Evolutionary conservation across 805 yeast species (phyloP).

Genomic region (Yamadazyma scolyti): DNA sequence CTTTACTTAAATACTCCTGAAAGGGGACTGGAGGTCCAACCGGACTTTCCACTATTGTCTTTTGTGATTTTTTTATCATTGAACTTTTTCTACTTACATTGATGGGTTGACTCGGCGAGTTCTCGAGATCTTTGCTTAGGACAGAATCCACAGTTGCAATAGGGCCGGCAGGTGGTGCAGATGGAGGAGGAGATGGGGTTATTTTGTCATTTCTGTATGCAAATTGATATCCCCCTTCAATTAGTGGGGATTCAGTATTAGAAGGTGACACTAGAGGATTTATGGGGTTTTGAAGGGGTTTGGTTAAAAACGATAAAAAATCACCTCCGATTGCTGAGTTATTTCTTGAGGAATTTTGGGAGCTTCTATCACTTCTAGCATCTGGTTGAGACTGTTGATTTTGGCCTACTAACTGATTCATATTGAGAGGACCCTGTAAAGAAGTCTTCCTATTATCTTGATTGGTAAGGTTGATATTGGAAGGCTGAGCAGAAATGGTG

Average conservation of each 20-base stretch:
- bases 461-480: slow-evolving; percentile 22
- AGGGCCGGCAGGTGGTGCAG: slow-evolving; percentile 4
- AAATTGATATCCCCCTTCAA: not conserved
- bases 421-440: slow-evolving; percentile 3
- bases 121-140: not conserved
- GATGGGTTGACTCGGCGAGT: slow-evolving; percentile 11
- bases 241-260: no score
- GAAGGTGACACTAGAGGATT: no score
- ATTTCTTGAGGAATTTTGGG: slow-evolving; percentile 7
- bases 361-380: no score
- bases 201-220: slow-evolving; percentile 1
- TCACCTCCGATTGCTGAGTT: slow-evolving; percentile 10
- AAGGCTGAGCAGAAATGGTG: slow-evolving; percentile 43
- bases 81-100: slow-evolving; percentile 13
- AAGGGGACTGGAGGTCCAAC: slow-evolving; percentile 70
- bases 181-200: slow-evolving; percentile 18
- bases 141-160: not conserved
- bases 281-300: no score
- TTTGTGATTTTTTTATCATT: slow-evolving; percentile 31
- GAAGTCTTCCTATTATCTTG: slow-evolving; percentile 6
- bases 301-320: slow-evolving; percentile 10
- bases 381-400: no score
- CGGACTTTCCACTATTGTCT: slow-evolving; percentile 55
- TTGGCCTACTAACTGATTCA: no score
- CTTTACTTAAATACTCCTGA: slow-evolving; percentile 62